phyloP scores from a whole-genome alignment of 176 grass and related monocot species.

The Stipa capillata region DNA sequence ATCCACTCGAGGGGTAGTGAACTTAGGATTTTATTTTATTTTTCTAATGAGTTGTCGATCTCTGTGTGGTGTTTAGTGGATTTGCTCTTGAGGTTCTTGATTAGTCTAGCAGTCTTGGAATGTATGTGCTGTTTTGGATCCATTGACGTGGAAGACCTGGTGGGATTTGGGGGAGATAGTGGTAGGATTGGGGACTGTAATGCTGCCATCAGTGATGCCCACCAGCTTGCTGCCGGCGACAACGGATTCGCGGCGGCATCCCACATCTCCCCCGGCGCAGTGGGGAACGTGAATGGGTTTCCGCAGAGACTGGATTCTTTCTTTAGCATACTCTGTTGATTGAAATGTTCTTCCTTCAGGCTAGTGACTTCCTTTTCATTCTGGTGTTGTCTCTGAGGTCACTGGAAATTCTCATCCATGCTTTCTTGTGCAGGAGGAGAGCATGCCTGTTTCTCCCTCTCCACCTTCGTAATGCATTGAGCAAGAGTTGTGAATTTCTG shows the following conservation, averaged over 20 bases:
- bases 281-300: not conserved
- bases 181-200: not conserved
- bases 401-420: not conserved
- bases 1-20: not conserved
- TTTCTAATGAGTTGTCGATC: not conserved
- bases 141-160: not conserved
- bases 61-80: not conserved
- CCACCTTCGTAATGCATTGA: conserved; percentile 11
- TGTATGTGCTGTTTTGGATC: not conserved
- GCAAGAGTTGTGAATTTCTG: not conserved
- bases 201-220: not conserved
- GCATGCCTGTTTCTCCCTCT: not conserved
- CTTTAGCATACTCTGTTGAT: not conserved
- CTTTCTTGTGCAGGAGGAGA: conserved; percentile 7
- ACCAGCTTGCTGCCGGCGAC: not conserved
- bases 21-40: not conserved
- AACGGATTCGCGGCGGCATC: too few species aligned
- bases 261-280: too few species aligned
- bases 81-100: not conserved
- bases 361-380: too few species aligned
- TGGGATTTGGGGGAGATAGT: not conserved
- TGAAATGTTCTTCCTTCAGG: not conserved
- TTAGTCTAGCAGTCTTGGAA: not conserved
- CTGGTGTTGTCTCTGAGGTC: not conserved
- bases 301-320: not conserved